Evolutionary conservation across 2,329 filamentous ascomycete genomes (phyloP), one percentile per base, ranked within the genome.

Genomic region (Grosmannia clavigera): DNA sequence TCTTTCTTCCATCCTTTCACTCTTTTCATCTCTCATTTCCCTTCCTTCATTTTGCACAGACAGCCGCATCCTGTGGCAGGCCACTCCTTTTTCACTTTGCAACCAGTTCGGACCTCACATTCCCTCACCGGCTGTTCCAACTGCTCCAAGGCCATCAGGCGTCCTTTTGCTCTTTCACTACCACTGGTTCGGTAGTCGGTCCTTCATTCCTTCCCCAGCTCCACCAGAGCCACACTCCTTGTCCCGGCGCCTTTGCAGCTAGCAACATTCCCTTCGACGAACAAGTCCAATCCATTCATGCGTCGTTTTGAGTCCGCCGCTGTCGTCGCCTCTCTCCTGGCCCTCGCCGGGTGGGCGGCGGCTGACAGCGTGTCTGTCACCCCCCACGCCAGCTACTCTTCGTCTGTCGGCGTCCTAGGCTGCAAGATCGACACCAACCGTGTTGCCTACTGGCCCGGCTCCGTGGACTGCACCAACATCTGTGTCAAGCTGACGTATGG

Each of bases 351-450:
- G 16, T 46, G 10, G 19, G 48, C 31, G 14, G 58, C 61, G 35
- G 65, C 64, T 46, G 63, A 62, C 31, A 65, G 65, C 46, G 68
- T 73, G 55, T 71, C 67, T 65, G 71, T 76, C 61, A 84, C 81
- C 5, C 81, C 81, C 38, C 81, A 84, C 68, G 78, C 78, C 63
- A 70, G 73, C 65, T 84, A 76, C 73, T 80, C 78, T 2, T 81
- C 78, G 19, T 81, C 79, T 4, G 70, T 82, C 62, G 81, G 81
- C 55, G 81, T 83, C 4, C 70, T 82, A 7, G 81, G 81, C 57
- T 84, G 81, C 76, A 80, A 82, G 70, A 76, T 84, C 69, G 70
- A 84, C 71, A 82, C 76, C 63, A 78, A 84, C 74, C 80, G 80
- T 51, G 75, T 84, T 48, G 81, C 81, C 63, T 84, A 84, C 75